Base-by-base conservation (phyloP, 1,139 yeast species). In the Taphrina wiesneri region DNA sequence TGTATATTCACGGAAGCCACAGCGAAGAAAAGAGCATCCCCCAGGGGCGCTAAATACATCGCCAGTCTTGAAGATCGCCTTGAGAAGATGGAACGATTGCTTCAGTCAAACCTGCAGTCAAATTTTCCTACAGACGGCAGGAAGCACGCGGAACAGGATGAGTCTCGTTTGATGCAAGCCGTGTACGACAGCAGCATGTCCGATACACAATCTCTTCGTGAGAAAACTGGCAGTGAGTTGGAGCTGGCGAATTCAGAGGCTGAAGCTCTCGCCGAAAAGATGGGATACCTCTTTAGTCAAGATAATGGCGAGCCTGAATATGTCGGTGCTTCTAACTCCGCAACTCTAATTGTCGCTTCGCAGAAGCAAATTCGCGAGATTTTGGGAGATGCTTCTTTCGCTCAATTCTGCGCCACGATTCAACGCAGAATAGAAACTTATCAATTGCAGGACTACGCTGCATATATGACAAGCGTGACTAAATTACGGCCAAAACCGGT, bases 31-130 rank as follows among this genome's bases (percentile, higher is more conserved):
- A 74, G 76, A n/a, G 68, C 72, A 56, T 70, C 46, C n/a, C 36
- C 56, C 21, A 49, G 53, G n/a, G 69, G 71, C 36, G 66, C 73
- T 26, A 70, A 73, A 41, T 71, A 73, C 56, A 70, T 75, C 15
- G 72, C 70, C 21, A 71, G 72, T 46, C 70, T 76, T 19, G 77
- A 75, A 62, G 56, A 72, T 19, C 70, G 80, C 34, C 73, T 77
- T 43, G 74, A 70, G 26, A 70, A 75, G 30, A 73, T 78, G 51
- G 80, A 76, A 69, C 67, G 69, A 13, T 68, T 75, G 69, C 71
- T 77, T 23, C 53, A 30, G 13, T 26, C 53, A 7, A 9, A 15
- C n/a, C 11, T 30, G 23, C 53, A 25, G 36, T 7, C 9, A 13
- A 21, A 23, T 28, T 19, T 7, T 28, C 6, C 43, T 7, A 21